Evolutionary conservation across 2,329 filamentous ascomycete genomes (phyloP).

Genomic region (Teratosphaeria zuluensis): DNA sequence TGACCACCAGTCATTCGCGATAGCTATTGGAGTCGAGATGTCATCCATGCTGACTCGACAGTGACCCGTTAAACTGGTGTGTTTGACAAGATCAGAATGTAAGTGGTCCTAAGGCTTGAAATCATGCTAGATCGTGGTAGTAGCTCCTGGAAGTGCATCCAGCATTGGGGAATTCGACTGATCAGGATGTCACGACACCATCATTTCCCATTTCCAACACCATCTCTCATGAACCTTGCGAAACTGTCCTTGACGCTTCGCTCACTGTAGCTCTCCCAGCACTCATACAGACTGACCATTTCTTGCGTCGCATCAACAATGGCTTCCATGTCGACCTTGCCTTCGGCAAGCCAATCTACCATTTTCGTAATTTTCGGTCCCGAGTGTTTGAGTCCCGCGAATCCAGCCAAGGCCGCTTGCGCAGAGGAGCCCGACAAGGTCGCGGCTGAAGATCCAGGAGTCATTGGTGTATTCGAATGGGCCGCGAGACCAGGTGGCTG

Average conservation of each 20-base stretch:
- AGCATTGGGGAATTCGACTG: no score
- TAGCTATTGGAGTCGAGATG: no score
- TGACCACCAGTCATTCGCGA: no score
- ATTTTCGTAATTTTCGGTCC: slow-evolving; percentile 40
- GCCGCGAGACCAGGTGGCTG: slow-evolving; percentile 33
- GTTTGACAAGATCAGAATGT: no score
- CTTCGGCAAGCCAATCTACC: slow-evolving; percentile 75
- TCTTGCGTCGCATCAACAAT: slow-evolving; percentile 88
- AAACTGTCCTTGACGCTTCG: slow-evolving; percentile 56
- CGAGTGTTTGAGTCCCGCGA: slow-evolving; percentile 25
- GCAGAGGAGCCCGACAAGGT: slow-evolving; percentile 19
- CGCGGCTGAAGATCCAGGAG: slow-evolving; percentile 5
- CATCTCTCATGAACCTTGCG: slow-evolving; percentile 44
- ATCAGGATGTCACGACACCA: no score
- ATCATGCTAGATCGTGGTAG: no score
- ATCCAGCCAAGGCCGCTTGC: slow-evolving; percentile 26
- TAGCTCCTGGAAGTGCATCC: no score
- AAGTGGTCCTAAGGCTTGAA: no score
- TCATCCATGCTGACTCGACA: no score
- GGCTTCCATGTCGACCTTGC: slow-evolving; percentile 70
- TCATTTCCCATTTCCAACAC: not conserved
- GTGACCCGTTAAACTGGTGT: no score
- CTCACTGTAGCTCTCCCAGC: slow-evolving; percentile 59
- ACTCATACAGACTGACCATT: slow-evolving; percentile 78
- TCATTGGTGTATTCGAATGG: slow-evolving; percentile 26